Conservation (phyloP, 805 yeast genomes). For the Hanseniaspora nectarophila region DNA sequence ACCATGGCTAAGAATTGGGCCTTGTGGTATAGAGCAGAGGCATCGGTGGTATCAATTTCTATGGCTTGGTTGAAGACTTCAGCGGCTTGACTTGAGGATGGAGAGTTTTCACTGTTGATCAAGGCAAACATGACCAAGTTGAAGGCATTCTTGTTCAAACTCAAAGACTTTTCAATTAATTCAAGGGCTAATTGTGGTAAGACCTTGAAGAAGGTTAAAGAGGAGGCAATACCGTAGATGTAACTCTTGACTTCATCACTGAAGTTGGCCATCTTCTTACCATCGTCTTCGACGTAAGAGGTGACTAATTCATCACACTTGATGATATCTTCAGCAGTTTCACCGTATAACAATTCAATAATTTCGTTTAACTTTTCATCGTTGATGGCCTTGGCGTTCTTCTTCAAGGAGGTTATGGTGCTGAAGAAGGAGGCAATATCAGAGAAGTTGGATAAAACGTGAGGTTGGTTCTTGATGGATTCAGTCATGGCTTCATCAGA, state of each 20-base stretch:
- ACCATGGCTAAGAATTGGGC: constrained; percentile 77
- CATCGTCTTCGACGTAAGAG: constrained; percentile 26
- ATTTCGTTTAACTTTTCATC: constrained; percentile 57
- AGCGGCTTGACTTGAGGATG: constrained; percentile 42
- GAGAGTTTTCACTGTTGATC: constrained; percentile 69
- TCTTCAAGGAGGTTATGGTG: constrained; percentile 52
- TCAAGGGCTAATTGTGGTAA: constrained; percentile 52
- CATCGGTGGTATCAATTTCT: constrained; percentile 51
- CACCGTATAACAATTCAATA: constrained; percentile 41
- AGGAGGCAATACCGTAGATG: constrained; percentile 56
- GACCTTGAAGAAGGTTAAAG: constrained; percentile 70
- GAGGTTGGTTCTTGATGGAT: constrained; percentile 50
- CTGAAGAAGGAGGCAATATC: constrained; percentile 69
- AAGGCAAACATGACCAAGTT: constrained; percentile 73
- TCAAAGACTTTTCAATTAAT: constrained; percentile 41
- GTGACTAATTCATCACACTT: constrained; percentile 22
- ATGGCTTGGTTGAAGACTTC: constrained; percentile 63
- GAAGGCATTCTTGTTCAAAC: constrained; percentile 62
- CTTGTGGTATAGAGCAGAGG: constrained; percentile 84
- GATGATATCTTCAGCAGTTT: constrained; percentile 31
- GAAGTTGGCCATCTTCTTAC: constrained; percentile 51
- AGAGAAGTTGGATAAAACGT: constrained; percentile 65
- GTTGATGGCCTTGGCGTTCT: constrained; percentile 46
- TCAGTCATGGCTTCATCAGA: constrained; percentile 42
- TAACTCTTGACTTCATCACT: constrained; percentile 1